phyloP scores from a whole-genome alignment of 2,329 filamentous ascomycete species.

The Fusarium pseudograminearum region DNA sequence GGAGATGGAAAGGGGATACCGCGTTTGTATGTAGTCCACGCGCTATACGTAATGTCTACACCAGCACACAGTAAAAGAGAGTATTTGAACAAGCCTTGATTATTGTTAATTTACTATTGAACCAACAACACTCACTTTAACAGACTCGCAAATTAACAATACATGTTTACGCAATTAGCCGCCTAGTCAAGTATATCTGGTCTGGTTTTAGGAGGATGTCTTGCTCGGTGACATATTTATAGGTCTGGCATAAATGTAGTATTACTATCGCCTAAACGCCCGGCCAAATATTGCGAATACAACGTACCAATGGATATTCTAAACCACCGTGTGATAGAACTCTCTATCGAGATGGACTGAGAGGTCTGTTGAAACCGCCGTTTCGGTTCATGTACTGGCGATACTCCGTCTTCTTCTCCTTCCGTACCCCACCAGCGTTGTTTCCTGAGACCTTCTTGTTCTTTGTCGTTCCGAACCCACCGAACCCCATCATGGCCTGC shows the following conservation, averaged over 20 bases:
- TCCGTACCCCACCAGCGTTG: conserved; percentile 82
- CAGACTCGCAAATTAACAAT: background rate
- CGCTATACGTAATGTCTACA: conserved; percentile 56
- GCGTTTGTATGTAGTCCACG: conserved; percentile 46
- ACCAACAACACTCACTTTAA: background rate
- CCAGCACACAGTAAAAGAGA: conserved; percentile 41
- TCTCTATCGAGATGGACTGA: conserved; percentile 67
- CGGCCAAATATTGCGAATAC: background rate
- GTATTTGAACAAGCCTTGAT: conserved; percentile 32
- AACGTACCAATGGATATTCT: conserved; percentile 5
- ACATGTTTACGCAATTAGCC: background rate
- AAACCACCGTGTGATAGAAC: conserved; percentile 2
- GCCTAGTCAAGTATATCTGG: too few species aligned
- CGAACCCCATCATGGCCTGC: conserved; percentile 91
- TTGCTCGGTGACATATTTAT: background rate
- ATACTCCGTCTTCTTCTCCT: conserved; percentile 95
- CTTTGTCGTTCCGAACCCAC: conserved; percentile 86
- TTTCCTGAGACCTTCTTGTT: conserved; percentile 91
- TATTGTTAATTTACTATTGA: background rate
- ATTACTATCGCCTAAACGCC: conserved; percentile 5
- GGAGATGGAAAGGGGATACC: conserved; percentile 19
- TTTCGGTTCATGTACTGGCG: conserved; percentile 95
- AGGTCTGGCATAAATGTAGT: background rate
- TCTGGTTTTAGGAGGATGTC: background rate
- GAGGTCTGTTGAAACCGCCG: conserved; percentile 83